Base-by-base conservation (phyloP, 495 filamentous ascomycete species). In the Amphirosellinia nigrospora region DNA sequence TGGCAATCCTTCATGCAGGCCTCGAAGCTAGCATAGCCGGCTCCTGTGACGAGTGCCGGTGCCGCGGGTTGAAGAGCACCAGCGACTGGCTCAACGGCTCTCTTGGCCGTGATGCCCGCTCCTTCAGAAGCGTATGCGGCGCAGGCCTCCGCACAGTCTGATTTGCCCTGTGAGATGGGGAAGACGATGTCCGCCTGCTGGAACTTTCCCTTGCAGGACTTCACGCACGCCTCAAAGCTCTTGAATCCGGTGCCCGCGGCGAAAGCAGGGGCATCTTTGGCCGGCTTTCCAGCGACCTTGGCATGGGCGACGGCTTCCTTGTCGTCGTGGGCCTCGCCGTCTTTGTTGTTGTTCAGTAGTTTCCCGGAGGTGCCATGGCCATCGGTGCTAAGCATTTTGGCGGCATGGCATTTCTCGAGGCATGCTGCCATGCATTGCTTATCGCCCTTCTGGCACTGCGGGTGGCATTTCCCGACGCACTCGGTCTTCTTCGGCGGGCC, bases 101-200 rank as follows among this genome's bases (percentile, higher is more conserved):
- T 28, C 36, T 39, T 41, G n/a, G 21, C n/a, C n/a, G 11, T n/a
- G 46, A 39, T 28, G 38, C 60, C 60, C 11, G 48, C 50, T 48
- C 48, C 60, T 8, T 41, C 39, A 5, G 34, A 4, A 0, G 8
- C 16, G 6, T 28, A 32, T 1, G 0, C 5, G 26, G 68, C 68
- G 52, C 68, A 70, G 9, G 62, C 68, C 8, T 30, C 8, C 28
- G 46, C 10, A 21, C 68, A 70, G 38, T 48, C 4, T 0, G 0
- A 26, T 15, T 30, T 39, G 4, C 68, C 60, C 16, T 64, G 50
- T 21, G 52, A 56, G 38, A 55, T 16, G 21, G 21, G 16, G 28
- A 50, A 46, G 30, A 13, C 61, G 45, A 70, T 65, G 13, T 59
- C 38, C 1, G 68, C 61, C 0, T 3, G 0, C 50, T 70, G 61